A percentile compares a stretch with the other conserved stretches of the same genome.
These are phyloP conservation scores for Solanum virginianum DNA, from an alignment of 257 asterid species.

Conservation along the genomic window DNA sequence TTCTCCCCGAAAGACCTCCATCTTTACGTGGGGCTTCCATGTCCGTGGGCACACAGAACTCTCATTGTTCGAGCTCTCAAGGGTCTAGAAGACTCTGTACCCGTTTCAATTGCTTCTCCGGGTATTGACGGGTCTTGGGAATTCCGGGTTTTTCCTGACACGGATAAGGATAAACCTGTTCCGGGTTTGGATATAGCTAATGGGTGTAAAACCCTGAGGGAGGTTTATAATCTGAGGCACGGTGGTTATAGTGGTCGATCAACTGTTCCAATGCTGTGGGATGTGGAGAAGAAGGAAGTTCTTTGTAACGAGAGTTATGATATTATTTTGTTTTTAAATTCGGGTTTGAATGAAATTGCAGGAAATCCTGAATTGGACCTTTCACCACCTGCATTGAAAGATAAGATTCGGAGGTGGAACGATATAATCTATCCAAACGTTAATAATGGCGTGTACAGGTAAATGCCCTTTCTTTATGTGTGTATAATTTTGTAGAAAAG, in stretches of 20 bases:
- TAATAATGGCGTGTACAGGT: conserved; percentile 94
- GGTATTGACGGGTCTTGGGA: conserved; percentile 81
- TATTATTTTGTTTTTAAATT: conserved; percentile 56
- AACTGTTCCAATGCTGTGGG: conserved; percentile 96
- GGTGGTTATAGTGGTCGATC: conserved; percentile 72
- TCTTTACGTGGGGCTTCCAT: conserved; percentile 87
- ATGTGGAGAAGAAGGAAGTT: conserved; percentile 44
- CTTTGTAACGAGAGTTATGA: conserved; percentile 91
- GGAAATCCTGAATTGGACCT: conserved; percentile 54
- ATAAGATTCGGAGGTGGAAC: conserved; percentile 61
- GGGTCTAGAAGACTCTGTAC: conserved; percentile 54
- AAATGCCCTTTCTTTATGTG: not conserved
- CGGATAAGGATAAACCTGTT: conserved; percentile 7
- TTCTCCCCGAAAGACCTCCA: conserved; percentile 35
- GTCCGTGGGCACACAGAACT: conserved; percentile 99
- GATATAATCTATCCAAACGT: conserved; percentile 56
- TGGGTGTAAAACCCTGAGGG: conserved; percentile 54
- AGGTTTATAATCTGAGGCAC: conserved; percentile 42
- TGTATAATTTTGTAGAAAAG: conserved; percentile 4
- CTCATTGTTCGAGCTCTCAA: conserved; percentile 89
- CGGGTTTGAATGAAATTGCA: conserved; percentile 49
- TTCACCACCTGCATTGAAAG: conserved; percentile 43
- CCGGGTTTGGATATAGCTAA: conserved; percentile 52
- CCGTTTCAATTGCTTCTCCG: conserved; percentile 70
- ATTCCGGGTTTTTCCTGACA: conserved; percentile 17